Conservation (phyloP, 768 basidiomycete species). For the Ramaria rubella region DNA sequence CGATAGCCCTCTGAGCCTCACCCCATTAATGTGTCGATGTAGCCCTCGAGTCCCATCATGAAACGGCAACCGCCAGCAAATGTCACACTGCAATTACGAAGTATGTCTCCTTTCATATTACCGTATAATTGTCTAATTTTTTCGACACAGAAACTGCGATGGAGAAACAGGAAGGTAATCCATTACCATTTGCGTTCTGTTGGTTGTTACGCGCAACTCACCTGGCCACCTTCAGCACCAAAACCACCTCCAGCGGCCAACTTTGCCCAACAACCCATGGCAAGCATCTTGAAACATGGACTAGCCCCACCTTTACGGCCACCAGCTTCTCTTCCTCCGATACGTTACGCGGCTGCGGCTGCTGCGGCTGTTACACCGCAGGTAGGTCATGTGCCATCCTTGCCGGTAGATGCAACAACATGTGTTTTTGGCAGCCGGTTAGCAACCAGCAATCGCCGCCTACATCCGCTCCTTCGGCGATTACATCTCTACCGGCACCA, state of each 20-base stretch:
- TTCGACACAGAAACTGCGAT: constrained; percentile 71
- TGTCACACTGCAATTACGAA: constrained; percentile 57
- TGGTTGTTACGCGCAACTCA: background rate
- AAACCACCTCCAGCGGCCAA: constrained; percentile 80
- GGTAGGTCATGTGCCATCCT: constrained; percentile 10
- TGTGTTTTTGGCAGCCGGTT: constrained; percentile 30
- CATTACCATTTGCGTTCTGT: background rate
- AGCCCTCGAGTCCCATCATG: constrained; percentile 52
- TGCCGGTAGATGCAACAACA: constrained; percentile 7
- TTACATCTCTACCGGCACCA: constrained; percentile 30
- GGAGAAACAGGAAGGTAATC: constrained; percentile 17
- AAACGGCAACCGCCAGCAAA: constrained; percentile 55
- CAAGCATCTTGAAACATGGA: constrained; percentile 68
- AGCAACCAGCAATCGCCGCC: constrained; percentile 23
- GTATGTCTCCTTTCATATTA: constrained; percentile 50
- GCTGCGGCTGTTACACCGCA: constrained; percentile 49
- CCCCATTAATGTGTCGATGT: background rate
- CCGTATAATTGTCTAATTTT: no score
- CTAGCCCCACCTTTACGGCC: constrained; percentile 49
- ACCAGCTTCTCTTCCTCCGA: constrained; percentile 60
- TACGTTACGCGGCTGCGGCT: constrained; percentile 89
- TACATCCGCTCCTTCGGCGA: constrained; percentile 23
- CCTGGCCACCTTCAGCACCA: constrained; percentile 29
- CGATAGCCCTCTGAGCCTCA: no score
- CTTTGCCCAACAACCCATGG: constrained; percentile 73